Percentiles rank a stretch among this genome's conserved stretches.
Conservation (phyloP, 139 green algal species). For the Chlamydomonas sphaeroides region DNA sequence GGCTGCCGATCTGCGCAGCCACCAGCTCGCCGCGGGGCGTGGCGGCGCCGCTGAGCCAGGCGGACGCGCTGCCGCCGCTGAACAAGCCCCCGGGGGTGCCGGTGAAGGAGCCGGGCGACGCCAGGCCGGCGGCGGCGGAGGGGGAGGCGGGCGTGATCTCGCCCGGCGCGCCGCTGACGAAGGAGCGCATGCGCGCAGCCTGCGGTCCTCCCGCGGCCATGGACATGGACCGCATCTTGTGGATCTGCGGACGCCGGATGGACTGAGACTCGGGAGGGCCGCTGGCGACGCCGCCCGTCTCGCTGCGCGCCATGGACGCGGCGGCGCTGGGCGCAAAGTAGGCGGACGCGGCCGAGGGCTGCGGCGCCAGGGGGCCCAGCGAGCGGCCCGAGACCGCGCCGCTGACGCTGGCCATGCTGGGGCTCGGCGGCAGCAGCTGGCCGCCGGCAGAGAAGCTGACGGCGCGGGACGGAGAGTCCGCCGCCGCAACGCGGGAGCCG, state of each 20-base stretch:
- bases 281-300: background rate
- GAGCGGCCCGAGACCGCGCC: background rate
- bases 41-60: slow-evolving; percentile 6
- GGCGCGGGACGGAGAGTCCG: background rate
- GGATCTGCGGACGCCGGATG: slow-evolving; percentile 17
- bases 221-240: slow-evolving; percentile 21
- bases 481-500: background rate
- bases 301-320: background rate
- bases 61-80: too few relatives aligned
- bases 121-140: background rate
- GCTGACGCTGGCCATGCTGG: background rate
- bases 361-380: background rate
- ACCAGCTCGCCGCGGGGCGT: slow-evolving; percentile 30
- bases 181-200: background rate
- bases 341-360: background rate
- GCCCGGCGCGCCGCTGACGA: slow-evolving; percentile 21
- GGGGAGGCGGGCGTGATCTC: slow-evolving; percentile 15
- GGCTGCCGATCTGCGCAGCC: slow-evolving; percentile 1
- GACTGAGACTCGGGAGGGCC: background rate
- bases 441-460: slow-evolving; percentile 9
- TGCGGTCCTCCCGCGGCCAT: background rate
- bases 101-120: background rate
- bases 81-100: too few relatives aligned
- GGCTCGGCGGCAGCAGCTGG: background rate
- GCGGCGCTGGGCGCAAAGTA: background rate